Percentiles rank a stretch among this genome's conserved stretches.
Evolutionary conservation across 2,329 filamentous ascomycete species (phyloP).

Genomic region (Curvularia spicifera): DNA sequence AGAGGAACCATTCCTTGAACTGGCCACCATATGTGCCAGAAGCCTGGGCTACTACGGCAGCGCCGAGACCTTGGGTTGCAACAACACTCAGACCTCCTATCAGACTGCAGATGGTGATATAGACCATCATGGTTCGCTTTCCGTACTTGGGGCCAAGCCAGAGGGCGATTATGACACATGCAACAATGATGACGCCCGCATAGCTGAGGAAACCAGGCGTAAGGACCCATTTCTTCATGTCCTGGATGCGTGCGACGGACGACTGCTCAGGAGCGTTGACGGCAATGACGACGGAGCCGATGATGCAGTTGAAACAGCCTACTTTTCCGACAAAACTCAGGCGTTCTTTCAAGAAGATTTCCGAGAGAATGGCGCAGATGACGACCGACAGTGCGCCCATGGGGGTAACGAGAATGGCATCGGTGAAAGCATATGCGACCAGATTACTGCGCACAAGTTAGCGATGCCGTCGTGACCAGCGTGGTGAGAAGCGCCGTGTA

Average conservation of each 20-base stretch:
- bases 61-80: slow-evolving; percentile 88
- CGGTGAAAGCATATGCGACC: slow-evolving; percentile 94
- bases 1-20: slow-evolving; percentile 98
- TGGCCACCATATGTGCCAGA: slow-evolving; percentile 72
- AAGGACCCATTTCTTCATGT: slow-evolving; percentile 89
- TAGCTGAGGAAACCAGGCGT: slow-evolving; percentile 86
- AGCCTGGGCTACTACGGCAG: slow-evolving; percentile 87
- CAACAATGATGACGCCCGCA: slow-evolving; percentile 80
- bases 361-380: slow-evolving; percentile 86
- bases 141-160: slow-evolving; percentile 88
- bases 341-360: slow-evolving; percentile 94
- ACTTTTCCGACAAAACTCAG: slow-evolving; percentile 96
- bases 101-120: slow-evolving; percentile 94
- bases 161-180: slow-evolving; percentile 72
- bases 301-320: slow-evolving; percentile 91
- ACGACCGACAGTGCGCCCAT: slow-evolving; percentile 91
- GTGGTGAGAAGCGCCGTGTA: slow-evolving; percentile 1
- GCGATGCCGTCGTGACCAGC: slow-evolving; percentile 47
- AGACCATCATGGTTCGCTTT: slow-evolving; percentile 97
- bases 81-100: slow-evolving; percentile 94
- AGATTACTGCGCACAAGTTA: slow-evolving; percentile 68
- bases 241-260: slow-evolving; percentile 84
- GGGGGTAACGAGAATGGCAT: slow-evolving; percentile 93
- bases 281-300: slow-evolving; percentile 91
- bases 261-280: slow-evolving; percentile 89